phyloP scores from a whole-genome alignment of 352 stramenopile species.

The Phytopythium boreale region DNA sequence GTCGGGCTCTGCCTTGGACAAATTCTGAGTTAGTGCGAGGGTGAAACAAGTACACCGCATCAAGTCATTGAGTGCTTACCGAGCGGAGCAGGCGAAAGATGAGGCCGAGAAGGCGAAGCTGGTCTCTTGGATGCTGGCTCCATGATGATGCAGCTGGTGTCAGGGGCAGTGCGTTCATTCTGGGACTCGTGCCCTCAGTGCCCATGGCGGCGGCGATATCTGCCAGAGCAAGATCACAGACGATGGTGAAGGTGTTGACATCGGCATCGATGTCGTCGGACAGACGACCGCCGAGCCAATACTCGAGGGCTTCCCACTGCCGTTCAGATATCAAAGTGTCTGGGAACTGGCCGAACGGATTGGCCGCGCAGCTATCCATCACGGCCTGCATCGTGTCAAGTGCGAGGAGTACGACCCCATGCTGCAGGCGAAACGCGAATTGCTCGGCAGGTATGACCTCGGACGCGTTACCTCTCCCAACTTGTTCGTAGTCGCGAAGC shows the following conservation, averaged over 20 bases:
- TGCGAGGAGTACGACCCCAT: slow-evolving; percentile 22
- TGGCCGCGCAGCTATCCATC: slow-evolving; percentile 11
- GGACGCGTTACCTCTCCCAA: slow-evolving; percentile 16
- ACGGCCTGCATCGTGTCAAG: slow-evolving; percentile 44
- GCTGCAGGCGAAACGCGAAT: slow-evolving; percentile 25
- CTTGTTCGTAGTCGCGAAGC: slow-evolving; percentile 41
- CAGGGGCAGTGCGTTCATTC: slow-evolving; percentile 17
- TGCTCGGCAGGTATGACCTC: slow-evolving; percentile 12
- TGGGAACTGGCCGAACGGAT: slow-evolving; percentile 26
- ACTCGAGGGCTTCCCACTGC: slow-evolving; percentile 37
- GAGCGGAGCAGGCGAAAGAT: slow-evolving; percentile 31
- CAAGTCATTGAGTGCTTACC: slow-evolving; percentile 11
- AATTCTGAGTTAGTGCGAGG: neutral
- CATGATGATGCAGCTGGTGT: slow-evolving; percentile 20
- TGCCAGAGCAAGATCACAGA: slow-evolving; percentile 54
- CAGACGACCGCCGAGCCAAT: slow-evolving; percentile 12
- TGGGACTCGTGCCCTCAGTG: neutral
- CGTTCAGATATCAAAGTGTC: slow-evolving; percentile 22
- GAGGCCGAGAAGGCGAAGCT: slow-evolving; percentile 28
- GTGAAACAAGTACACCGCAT: neutral
- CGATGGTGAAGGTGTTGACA: slow-evolving; percentile 32
- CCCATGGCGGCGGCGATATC: slow-evolving; percentile 5
- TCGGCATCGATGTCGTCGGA: neutral
- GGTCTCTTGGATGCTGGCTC: slow-evolving; percentile 38
- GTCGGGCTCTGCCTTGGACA: slow-evolving; percentile 19